phyloP scores from a whole-genome alignment of 805 yeast genomes.

The Blastobotrys chiropterorum region DNA sequence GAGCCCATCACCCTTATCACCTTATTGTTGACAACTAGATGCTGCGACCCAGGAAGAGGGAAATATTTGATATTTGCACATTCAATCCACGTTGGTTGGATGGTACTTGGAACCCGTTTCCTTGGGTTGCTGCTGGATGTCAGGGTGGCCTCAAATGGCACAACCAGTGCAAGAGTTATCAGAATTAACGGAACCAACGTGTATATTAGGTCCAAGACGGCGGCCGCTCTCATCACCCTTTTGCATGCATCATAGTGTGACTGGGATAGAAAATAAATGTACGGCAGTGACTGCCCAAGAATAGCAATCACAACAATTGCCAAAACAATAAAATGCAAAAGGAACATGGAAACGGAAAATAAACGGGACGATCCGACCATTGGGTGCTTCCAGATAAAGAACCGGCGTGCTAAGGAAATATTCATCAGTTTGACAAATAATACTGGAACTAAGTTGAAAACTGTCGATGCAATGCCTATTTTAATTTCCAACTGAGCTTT shows the following conservation, averaged over 20 bases:
- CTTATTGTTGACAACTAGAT: constrained; percentile 33
- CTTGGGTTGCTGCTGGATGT: constrained; percentile 3
- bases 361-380: constrained; percentile 48
- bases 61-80: constrained; percentile 39
- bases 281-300: constrained; percentile 56
- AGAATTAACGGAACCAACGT: constrained; percentile 49
- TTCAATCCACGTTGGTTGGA: constrained; percentile 76
- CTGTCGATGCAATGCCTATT: constrained; percentile 51
- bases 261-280: constrained; percentile 46
- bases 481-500: constrained; percentile 40
- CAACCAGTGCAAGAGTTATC: constrained; percentile 40
- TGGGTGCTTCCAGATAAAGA: constrained; percentile 75
- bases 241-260: constrained; percentile 44
- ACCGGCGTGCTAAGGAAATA: constrained; percentile 62
- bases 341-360: constrained; percentile 38
- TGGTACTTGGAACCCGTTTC: constrained; percentile 26
- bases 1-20: constrained; percentile 60
- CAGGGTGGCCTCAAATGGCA: constrained; percentile 44
- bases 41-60: constrained; percentile 46
- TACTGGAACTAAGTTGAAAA: constrained; percentile 51
- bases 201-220: constrained; percentile 43
- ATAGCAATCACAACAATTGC: constrained; percentile 64
- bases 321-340: constrained; percentile 47
- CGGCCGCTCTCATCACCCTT: constrained; percentile 48
- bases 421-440: constrained; percentile 54